Evolutionary conservation across 441 rosid genomes (phyloP).

Genomic region (Adansonia rubrostipa): DNA sequence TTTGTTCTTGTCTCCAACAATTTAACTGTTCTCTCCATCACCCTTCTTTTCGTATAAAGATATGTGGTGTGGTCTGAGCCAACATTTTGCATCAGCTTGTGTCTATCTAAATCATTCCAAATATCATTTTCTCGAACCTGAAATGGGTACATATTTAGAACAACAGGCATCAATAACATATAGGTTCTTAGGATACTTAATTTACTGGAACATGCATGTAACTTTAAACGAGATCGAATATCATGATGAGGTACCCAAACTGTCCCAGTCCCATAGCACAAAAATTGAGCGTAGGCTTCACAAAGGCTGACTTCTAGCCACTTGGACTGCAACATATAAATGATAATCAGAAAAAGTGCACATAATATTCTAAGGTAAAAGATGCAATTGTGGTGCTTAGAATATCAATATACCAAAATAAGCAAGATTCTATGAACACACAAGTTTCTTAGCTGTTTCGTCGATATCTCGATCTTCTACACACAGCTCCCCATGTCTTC

Average conservation of each 20-base stretch:
- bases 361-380: constrained; percentile 11
- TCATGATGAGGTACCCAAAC: constrained; percentile 58
- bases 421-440: constrained; percentile 47
- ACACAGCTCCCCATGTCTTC: constrained; percentile 60
- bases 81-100: constrained; percentile 43
- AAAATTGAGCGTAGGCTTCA: constrained; percentile 57
- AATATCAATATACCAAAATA: constrained; percentile 37
- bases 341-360: constrained; percentile 27
- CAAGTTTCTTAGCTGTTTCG: constrained; percentile 80
- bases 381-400: not conserved
- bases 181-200: not conserved
- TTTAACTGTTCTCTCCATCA: constrained; percentile 47
- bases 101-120: constrained; percentile 57
- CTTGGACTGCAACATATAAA: constrained; percentile 56
- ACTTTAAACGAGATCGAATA: constrained; percentile 1
- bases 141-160: constrained; percentile 24
- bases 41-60: constrained; percentile 52
- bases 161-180: not conserved
- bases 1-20: constrained; percentile 58
- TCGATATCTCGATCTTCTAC: constrained; percentile 78
- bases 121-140: constrained; percentile 69
- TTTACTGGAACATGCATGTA: constrained; percentile 5
- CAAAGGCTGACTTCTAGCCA: constrained; percentile 64
- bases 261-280: constrained; percentile 65
- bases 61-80: constrained; percentile 41